phyloP scores from a whole-genome alignment of 257 asterid species.

The Gentiana macrophylla region DNA sequence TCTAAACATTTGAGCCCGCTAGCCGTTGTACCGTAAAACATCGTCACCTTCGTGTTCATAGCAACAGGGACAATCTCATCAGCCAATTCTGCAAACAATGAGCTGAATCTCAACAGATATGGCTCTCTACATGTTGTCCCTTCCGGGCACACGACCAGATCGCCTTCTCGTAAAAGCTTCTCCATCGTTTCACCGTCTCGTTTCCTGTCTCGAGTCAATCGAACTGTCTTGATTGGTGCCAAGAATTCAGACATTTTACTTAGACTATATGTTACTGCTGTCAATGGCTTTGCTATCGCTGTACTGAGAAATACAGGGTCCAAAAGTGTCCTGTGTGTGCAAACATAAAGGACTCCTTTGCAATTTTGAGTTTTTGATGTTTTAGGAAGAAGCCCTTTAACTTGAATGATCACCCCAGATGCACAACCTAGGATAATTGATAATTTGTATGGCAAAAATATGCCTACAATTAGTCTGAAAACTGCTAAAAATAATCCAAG shows the following conservation, averaged over 20 bases:
- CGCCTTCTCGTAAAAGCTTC: slow-evolving; percentile 46
- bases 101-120: slow-evolving; percentile 69
- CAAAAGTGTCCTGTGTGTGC: slow-evolving; percentile 71
- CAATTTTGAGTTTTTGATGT: slow-evolving; percentile 10
- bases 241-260: slow-evolving; percentile 76
- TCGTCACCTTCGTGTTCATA: slow-evolving; percentile 42
- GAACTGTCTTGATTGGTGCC: slow-evolving; percentile 61
- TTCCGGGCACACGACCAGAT: slow-evolving; percentile 84
- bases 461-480: slow-evolving; percentile 45
- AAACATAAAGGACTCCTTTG: slow-evolving; percentile 63
- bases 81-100: slow-evolving; percentile 71
- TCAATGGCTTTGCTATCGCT: slow-evolving; percentile 34
- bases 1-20: slow-evolving; percentile 85
- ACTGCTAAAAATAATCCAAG: slow-evolving; percentile 45
- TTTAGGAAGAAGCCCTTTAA: slow-evolving; percentile 26
- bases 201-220: slow-evolving; percentile 49
- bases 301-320: slow-evolving; percentile 80
- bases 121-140: slow-evolving; percentile 98
- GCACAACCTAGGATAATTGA: slow-evolving; percentile 29
- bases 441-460: slow-evolving; percentile 39
- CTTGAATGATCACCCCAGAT: slow-evolving; percentile 34
- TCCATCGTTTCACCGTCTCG: slow-evolving; percentile 55
- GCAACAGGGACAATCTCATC: slow-evolving; percentile 94
- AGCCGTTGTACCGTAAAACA: slow-evolving; percentile 95
- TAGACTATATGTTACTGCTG: slow-evolving; percentile 85